phyloP scores from a whole-genome alignment of 2,329 filamentous ascomycete genomes.

The Stemphylium vesicarium region DNA sequence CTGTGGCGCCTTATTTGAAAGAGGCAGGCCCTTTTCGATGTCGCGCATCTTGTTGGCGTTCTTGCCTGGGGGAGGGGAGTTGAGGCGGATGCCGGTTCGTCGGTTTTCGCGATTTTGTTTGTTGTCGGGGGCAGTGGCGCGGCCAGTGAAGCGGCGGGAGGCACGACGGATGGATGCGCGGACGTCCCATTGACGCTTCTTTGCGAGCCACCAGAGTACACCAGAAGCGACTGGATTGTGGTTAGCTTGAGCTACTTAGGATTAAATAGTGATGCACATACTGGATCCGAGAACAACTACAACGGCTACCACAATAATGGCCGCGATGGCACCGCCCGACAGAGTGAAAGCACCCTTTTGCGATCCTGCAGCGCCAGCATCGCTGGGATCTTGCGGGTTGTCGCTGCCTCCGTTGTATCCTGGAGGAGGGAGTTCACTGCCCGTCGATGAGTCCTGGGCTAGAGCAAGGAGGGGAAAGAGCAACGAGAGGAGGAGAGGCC shows the following conservation, averaged over 20 bases:
- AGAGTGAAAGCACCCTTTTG: constrained; percentile 66
- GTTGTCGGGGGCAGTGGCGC: constrained; percentile 33
- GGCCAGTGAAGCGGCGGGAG: constrained; percentile 54
- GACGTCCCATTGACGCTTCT: constrained; percentile 84
- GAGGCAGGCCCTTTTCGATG: constrained; percentile 43
- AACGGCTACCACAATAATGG: constrained; percentile 76
- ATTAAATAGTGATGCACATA: constrained; percentile 51
- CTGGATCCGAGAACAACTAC: constrained; percentile 68
- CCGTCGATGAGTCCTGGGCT: constrained; percentile 33
- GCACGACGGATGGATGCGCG: constrained; percentile 74
- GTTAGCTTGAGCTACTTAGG: constrained; percentile 16
- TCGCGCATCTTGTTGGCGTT: constrained; percentile 31
- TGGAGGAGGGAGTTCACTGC: constrained; percentile 30
- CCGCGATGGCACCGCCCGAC: constrained; percentile 72
- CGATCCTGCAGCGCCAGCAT: constrained; percentile 69
- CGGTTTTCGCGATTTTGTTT: constrained; percentile 43
- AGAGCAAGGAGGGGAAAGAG: constrained; percentile 38
- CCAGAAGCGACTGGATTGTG: constrained; percentile 63
- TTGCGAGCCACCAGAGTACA: constrained; percentile 77
- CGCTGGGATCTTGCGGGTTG: constrained; percentile 43
- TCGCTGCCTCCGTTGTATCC: constrained; percentile 48
- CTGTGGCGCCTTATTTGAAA: constrained; percentile 29
- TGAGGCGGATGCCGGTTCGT: constrained; percentile 45
- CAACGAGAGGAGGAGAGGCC: constrained; percentile 30
- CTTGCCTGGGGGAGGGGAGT: constrained; percentile 41